phyloP scores from a whole-genome alignment of 1,139 yeast species.

The Debaryomycetaceae sp. region DNA sequence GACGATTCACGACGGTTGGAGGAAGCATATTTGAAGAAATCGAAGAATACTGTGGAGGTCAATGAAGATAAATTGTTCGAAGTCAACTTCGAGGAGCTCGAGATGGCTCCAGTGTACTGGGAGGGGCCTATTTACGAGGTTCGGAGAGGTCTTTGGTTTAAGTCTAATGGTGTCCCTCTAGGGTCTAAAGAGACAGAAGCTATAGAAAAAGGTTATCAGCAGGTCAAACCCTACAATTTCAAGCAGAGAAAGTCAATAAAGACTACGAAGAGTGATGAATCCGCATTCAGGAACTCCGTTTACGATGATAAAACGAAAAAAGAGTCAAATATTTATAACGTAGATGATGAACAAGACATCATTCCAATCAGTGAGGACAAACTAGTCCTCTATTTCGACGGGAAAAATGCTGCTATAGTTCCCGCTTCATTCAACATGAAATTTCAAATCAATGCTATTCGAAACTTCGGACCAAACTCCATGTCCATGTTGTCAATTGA shows the following conservation, averaged over 20 bases:
- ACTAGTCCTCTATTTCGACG: conserved; percentile 31
- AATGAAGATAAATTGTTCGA: conserved; percentile 78
- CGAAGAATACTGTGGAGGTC: conserved; percentile 43
- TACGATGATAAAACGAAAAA: neutral
- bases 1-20: conserved; percentile 65
- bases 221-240: conserved; percentile 22
- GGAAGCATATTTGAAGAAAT: conserved; percentile 27
- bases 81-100: conserved; percentile 57
- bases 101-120: conserved; percentile 77
- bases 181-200: conserved; percentile 47
- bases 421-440: conserved; percentile 31
- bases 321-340: conserved; percentile 7
- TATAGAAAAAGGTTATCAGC: conserved; percentile 54
- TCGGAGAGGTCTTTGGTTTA: conserved; percentile 84
- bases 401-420: conserved; percentile 33
- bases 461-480: conserved; percentile 33
- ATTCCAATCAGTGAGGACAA: conserved; percentile 27
- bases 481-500: conserved; percentile 33
- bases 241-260: conserved; percentile 1
- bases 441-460: conserved; percentile 37
- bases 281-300: conserved; percentile 4
- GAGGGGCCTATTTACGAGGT: conserved; percentile 83
- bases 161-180: conserved; percentile 58
- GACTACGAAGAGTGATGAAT: conserved; percentile 6
- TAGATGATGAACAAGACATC: conserved; percentile 27